phyloP scores from a whole-genome alignment of 1,284 basidiomycete species.

The Mycosarcoma mackinlayi region DNA sequence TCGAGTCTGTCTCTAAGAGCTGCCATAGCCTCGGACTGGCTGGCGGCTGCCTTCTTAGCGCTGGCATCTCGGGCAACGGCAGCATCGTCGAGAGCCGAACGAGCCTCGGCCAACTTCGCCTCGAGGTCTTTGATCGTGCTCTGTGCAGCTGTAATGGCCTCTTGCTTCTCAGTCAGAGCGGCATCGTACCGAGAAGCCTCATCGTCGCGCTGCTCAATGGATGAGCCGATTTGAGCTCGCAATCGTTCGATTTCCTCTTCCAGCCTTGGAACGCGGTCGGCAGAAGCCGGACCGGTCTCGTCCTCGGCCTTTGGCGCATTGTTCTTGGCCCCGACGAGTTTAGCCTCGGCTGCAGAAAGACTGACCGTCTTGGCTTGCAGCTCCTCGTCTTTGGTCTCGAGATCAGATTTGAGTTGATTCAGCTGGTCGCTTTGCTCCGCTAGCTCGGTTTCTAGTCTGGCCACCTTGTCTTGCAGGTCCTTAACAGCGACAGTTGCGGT shows the following conservation, averaged over 20 bases:
- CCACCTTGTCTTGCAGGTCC: conserved; percentile 46
- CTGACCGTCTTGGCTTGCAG: conserved; percentile 50
- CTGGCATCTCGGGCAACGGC: conserved; percentile 16
- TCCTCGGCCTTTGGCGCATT: conserved; percentile 2
- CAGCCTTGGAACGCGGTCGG: conserved; percentile 27
- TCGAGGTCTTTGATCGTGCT: conserved; percentile 29
- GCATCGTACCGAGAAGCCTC: conserved; percentile 19
- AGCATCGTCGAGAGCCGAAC: conserved; percentile 17
- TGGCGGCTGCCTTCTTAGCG: conserved; percentile 12
- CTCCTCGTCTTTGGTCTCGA: conserved; percentile 52
- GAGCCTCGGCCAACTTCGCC: conserved; percentile 20
- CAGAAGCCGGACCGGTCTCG: conserved; percentile 1
- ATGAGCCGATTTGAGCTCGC: conserved; percentile 18
- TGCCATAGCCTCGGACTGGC: conserved; percentile 23
- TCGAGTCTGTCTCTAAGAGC: conserved; percentile 22
- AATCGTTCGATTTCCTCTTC: conserved; percentile 36
- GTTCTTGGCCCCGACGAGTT: conserved; percentile 20
- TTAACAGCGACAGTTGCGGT: conserved; percentile 28
- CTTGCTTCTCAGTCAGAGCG: conserved; percentile 23
- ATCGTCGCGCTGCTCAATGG: conserved; percentile 16
- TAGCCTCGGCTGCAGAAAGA: conserved; percentile 51
- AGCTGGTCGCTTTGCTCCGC: conserved; percentile 50
- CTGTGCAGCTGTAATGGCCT: conserved; percentile 27
- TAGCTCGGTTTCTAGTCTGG: conserved; percentile 50
- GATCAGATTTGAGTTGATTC: conserved; percentile 44